Evolutionary conservation across 2,329 filamentous ascomycete species (phyloP), one percentile per base, ranked within the genome.

Genomic region (Claviceps africana): DNA sequence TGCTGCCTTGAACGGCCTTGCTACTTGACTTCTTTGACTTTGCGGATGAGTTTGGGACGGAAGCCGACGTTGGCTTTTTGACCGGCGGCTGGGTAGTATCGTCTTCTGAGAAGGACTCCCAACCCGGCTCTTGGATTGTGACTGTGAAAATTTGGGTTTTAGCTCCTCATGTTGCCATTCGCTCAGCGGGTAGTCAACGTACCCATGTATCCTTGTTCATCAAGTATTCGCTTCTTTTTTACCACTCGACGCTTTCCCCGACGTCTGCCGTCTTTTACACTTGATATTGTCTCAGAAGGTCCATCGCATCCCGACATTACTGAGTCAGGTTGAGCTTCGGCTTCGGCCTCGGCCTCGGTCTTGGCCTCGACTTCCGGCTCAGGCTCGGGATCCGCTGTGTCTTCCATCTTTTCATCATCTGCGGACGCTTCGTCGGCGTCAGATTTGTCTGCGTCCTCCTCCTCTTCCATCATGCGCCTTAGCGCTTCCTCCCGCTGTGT

Each of bases 31-130:
- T 85, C 60, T 77, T 82, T 25, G 73, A 65, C 59, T 76, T 80
- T 46, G 63, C 70, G 54, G 75, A 71, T 13, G 75, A 73, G 22
- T 70, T 65, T 7, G 72, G 67, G 1, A 70, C 71, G 51, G 69
- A 57, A 54, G 69, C 58, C 50, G 67, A 57, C 55, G 81, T 83
- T 7, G 72, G 62, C 61, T 79, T 81, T 63, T 80, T 80, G 54
- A 64, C 59, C 1, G 69, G 61, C 6, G 70, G 67, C 9, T 70
- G 65, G 33, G 74, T 73, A 22, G 82, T 78, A 58, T 95, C 89
- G 57, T 95, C 89, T 64, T 96, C 90, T 0, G 88, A 95, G 70
- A 94, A 95, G 0, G 86, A 91, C 65, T 96, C 90, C 90, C 90
- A 96, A 0, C 77, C 84, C 0, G 78, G 70, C 62, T 95, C 88